These are phyloP conservation scores for Parascedosporium putredinis DNA, from an alignment of 2,329 filamentous ascomycete genomes.

Conservation along the genomic window DNA sequence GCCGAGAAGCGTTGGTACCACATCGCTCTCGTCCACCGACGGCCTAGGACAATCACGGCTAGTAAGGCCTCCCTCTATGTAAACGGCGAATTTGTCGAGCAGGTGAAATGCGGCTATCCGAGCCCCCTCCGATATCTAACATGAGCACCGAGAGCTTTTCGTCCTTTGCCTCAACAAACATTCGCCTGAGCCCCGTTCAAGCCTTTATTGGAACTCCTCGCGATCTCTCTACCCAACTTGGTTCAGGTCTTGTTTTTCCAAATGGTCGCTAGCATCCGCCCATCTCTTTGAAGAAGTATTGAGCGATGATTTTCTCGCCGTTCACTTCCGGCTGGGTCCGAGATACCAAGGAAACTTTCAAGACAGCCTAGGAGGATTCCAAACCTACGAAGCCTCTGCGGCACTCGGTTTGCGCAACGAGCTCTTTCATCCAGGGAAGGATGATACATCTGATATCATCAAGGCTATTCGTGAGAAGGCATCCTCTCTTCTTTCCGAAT, in stretches of 20 bases:
- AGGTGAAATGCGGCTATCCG: slow-evolving; percentile 82
- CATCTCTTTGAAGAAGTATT: slow-evolving; percentile 80
- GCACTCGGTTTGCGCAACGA: slow-evolving; percentile 87
- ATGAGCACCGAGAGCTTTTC: slow-evolving; percentile 58
- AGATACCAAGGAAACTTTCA: slow-evolving; percentile 95
- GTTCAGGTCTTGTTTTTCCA: slow-evolving; percentile 64
- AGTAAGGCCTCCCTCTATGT: slow-evolving; percentile 84
- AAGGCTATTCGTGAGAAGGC: slow-evolving; percentile 80
- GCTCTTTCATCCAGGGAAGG: slow-evolving; percentile 76
- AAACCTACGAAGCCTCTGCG: slow-evolving; percentile 91
- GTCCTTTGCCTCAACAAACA: slow-evolving; percentile 50
- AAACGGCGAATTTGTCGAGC: slow-evolving; percentile 87
- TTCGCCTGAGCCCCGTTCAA: slow-evolving; percentile 62
- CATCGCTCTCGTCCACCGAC: slow-evolving; percentile 75
- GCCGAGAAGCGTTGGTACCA: slow-evolving; percentile 81
- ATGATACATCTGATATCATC: slow-evolving; percentile 85
- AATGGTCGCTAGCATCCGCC: slow-evolving; percentile 83
- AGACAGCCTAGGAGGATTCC: slow-evolving; percentile 88
- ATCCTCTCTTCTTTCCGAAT: slow-evolving; percentile 69
- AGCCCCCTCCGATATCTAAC: slow-evolving; percentile 56
- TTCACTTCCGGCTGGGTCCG: slow-evolving; percentile 81
- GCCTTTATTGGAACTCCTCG: slow-evolving; percentile 89
- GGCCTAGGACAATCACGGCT: slow-evolving; percentile 61
- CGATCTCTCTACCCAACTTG: slow-evolving; percentile 68
- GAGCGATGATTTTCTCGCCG: slow-evolving; percentile 84